Percentiles rank a stretch among this genome's conserved stretches.
Evolutionary conservation across 106 monocot genomes (phyloP).

Genomic region (Dioscorea zingiberensis): DNA sequence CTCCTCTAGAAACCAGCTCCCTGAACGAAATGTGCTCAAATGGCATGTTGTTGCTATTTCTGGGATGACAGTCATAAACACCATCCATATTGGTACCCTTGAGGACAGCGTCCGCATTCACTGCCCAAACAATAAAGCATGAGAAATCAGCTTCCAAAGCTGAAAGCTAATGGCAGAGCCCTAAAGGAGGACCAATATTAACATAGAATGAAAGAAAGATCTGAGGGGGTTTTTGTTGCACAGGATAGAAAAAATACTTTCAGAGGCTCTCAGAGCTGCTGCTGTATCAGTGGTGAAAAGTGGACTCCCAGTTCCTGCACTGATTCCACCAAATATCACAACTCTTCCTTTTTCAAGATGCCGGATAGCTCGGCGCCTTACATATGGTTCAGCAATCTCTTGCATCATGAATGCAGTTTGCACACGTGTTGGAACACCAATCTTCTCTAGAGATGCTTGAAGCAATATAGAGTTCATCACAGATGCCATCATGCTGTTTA

Average conservation of each 20-base stretch:
- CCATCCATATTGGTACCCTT: conserved; percentile 72
- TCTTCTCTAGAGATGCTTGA: conserved; percentile 89
- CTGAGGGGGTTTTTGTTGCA: neutral
- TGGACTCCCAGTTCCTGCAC: conserved; percentile 68
- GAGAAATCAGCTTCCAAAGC: neutral
- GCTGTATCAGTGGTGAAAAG: conserved; percentile 83
- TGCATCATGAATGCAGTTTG: conserved; percentile 85
- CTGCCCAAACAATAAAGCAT: conserved; percentile 28
- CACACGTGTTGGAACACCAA: conserved; percentile 79
- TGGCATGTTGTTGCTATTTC: conserved; percentile 28
- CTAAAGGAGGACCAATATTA: neutral
- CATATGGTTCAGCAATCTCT: conserved; percentile 95
- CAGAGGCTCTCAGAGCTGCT: conserved; percentile 83
- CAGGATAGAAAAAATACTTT: conserved; percentile 40
- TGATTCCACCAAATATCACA: conserved; percentile 91
- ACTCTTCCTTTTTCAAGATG: conserved; percentile 98
- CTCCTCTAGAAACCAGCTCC: conserved; percentile 68
- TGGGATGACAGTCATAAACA: conserved; percentile 60
- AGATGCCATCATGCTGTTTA: conserved; percentile 95
- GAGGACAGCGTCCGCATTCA: conserved; percentile 82
- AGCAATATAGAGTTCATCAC: conserved; percentile 94
- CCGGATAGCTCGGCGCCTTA: conserved; percentile 76
- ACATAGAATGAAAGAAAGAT: neutral
- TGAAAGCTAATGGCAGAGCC: too few species aligned
- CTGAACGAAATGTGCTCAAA: conserved; percentile 92